Evolutionary conservation across 73 alveolate genomes (phyloP).

Genomic region (Tetrahymena malaccensis): DNA sequence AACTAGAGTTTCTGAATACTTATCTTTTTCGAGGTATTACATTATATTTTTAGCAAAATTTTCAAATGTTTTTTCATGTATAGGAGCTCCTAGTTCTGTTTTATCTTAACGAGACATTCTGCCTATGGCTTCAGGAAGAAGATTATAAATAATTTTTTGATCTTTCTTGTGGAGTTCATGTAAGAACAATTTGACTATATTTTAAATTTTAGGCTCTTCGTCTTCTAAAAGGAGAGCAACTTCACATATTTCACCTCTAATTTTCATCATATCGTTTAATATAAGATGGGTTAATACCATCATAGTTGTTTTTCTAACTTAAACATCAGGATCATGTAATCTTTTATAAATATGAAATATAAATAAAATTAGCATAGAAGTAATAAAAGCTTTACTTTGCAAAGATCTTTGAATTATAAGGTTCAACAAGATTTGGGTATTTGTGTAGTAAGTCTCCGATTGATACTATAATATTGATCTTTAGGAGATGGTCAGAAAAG

Average conservation of each 20-base stretch:
- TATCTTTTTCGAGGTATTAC: neutral
- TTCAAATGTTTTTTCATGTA: neutral
- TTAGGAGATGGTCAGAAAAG: slow-evolving; percentile 4
- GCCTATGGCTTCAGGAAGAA: slow-evolving; percentile 13
- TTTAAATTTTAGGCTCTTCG: slow-evolving; percentile 15
- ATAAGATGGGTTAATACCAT: slow-evolving; percentile 33
- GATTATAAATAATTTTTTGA: slow-evolving; percentile 11
- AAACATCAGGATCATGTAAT: neutral
- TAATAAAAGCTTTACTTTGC: neutral
- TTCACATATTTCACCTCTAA: slow-evolving; percentile 7
- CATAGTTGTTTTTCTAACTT: slow-evolving; percentile 18
- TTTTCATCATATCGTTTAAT: slow-evolving; percentile 33
- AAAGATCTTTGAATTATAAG: neutral
- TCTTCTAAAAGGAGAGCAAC: slow-evolving; percentile 15
- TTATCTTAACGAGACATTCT: neutral
- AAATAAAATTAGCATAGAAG: too few relatives aligned
- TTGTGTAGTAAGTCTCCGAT: slow-evolving; percentile 24
- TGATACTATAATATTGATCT: slow-evolving; percentile 18
- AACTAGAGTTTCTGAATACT: neutral
- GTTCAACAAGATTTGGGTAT: slow-evolving; percentile 20
- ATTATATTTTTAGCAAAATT: neutral
- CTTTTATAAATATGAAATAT: too few relatives aligned
- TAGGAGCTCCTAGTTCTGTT: neutral
- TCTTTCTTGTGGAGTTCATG: slow-evolving; percentile 29
- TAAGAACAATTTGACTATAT: slow-evolving; percentile 11